Conservation (phyloP, 192 early-diverging fungal genomes). For the Chytriomyces confervae region DNA sequence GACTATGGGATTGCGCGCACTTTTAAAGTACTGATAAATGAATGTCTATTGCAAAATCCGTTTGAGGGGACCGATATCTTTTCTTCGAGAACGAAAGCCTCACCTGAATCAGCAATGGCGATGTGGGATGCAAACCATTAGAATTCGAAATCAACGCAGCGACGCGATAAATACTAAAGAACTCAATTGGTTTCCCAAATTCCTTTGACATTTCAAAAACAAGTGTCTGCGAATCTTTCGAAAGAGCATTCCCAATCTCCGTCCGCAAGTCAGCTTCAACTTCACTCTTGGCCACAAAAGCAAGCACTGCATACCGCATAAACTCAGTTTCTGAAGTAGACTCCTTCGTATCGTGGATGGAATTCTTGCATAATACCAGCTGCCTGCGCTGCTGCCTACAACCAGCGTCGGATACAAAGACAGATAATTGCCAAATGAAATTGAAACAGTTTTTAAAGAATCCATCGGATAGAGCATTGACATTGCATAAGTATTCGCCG, state of each 20-base stretch:
- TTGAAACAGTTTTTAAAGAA: constrained; percentile 19
- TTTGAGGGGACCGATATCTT: too few species aligned
- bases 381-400: not conserved
- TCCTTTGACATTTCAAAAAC: constrained; percentile 2
- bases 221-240: constrained; percentile 15
- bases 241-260: constrained; percentile 26
- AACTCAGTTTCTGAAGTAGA: constrained; percentile 27
- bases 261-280: constrained; percentile 38
- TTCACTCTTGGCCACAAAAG: constrained; percentile 36
- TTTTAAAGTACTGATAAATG: constrained; percentile 48
- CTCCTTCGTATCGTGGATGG: too few species aligned
- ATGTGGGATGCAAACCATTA: constrained; percentile 25
- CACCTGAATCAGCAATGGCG: constrained; percentile 36
- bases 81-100: constrained; percentile 3
- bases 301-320: constrained; percentile 36
- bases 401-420: constrained; percentile 33
- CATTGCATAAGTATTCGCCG: not conserved
- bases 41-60: constrained; percentile 30
- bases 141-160: constrained; percentile 14
- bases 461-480: constrained; percentile 37
- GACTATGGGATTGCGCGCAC: not conserved
- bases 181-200: constrained; percentile 31
- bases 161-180: constrained; percentile 37
- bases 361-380: constrained; percentile 7
- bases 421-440: constrained; percentile 28